Evolutionary conservation across 768 basidiomycete genomes (phyloP).

Genomic region (Pilatotrama ljubarskyi): DNA sequence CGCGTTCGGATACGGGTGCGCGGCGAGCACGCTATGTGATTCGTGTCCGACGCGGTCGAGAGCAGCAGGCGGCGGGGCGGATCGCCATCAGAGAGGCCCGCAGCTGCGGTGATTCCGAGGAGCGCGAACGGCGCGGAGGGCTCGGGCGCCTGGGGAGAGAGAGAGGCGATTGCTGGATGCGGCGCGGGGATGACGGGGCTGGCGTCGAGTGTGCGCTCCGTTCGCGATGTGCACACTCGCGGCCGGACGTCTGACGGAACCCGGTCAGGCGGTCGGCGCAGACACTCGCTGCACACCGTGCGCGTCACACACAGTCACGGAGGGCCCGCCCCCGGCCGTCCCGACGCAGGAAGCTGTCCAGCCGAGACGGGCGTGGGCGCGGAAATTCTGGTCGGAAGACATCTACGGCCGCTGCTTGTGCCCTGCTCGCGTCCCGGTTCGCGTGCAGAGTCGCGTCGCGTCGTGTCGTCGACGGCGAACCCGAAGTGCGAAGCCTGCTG

Average conservation of each 20-base stretch:
- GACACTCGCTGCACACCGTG: background rate
- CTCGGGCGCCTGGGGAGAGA: background rate
- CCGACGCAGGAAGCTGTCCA: constrained; percentile 1
- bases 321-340: background rate
- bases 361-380: constrained; percentile 1
- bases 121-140: constrained; percentile 11
- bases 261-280: background rate
- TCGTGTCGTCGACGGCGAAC: constrained; percentile 8
- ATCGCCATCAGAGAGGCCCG: constrained; percentile 15
- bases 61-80: constrained; percentile 4
- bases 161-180: constrained; percentile 11
- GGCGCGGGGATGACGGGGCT: constrained; percentile 9
- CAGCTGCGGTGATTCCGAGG: constrained; percentile 15
- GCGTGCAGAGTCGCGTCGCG: constrained; percentile 10
- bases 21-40: background rate
- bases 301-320: background rate
- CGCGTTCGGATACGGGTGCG: background rate
- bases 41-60: constrained; percentile 4
- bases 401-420: constrained; percentile 3
- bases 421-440: constrained; percentile 11
- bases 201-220: constrained; percentile 11
- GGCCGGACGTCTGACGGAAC: constrained; percentile 2
- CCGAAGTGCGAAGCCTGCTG: background rate
- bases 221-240: constrained; percentile 12
- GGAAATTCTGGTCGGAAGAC: constrained; percentile 11